These are phyloP conservation scores for Harringtonia aguacate DNA, from an alignment of 2,329 filamentous ascomycete species.

Conservation along the genomic window DNA sequence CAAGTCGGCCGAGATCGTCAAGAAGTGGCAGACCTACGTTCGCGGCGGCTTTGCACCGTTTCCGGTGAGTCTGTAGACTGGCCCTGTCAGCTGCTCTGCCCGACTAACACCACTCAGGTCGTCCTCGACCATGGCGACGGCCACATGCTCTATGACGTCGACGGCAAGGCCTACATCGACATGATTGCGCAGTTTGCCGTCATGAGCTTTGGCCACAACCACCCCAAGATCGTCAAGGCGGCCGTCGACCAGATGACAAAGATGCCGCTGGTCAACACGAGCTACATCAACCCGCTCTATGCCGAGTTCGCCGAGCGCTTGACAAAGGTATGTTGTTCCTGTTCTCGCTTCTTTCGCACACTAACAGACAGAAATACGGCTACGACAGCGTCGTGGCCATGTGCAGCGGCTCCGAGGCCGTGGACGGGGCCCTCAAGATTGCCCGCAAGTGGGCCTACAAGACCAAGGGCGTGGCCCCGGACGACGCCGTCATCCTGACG, in stretches of 20 bases:
- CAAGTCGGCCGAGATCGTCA: neutral
- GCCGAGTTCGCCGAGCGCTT: slow-evolving; percentile 1
- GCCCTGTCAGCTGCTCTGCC: neutral
- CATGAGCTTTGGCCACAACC: slow-evolving; percentile 2
- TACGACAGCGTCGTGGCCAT: slow-evolving; percentile 1
- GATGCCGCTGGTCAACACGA: slow-evolving; percentile 2
- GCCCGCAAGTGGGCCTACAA: slow-evolving; percentile 3
- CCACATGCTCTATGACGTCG: neutral
- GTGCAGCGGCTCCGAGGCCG: slow-evolving; percentile 1
- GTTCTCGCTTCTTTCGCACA: neutral
- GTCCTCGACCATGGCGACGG: neutral
- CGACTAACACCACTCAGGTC: neutral
- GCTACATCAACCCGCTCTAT: slow-evolving; percentile 4
- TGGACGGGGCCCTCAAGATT: slow-evolving; percentile 1
- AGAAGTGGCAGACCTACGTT: slow-evolving; percentile 1
- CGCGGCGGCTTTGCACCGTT: slow-evolving; percentile 4
- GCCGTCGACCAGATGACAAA: slow-evolving; percentile 1
- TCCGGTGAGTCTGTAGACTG: neutral
- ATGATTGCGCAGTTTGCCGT: slow-evolving; percentile 3
- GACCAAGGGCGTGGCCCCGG: slow-evolving; percentile 1
- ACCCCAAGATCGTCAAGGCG: slow-evolving; percentile 3
- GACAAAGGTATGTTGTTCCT: neutral
- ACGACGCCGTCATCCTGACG: slow-evolving; percentile 1
- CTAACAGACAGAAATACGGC: neutral
- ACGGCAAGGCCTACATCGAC: slow-evolving; percentile 4